phyloP scores from a whole-genome alignment of 345 rosid species.

The Triadica sebifera region DNA sequence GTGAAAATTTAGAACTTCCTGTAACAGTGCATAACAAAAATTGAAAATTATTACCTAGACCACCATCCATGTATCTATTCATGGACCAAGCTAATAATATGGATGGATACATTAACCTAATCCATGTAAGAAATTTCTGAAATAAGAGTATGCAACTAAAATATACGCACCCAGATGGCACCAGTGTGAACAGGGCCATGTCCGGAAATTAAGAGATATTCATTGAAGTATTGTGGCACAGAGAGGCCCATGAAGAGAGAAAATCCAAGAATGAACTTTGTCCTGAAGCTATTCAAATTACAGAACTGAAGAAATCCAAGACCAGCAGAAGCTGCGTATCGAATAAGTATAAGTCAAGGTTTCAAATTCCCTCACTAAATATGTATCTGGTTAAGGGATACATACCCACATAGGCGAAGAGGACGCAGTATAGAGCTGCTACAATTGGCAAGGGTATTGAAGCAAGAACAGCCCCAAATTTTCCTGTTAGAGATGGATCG shows the following conservation, averaged over 20 bases:
- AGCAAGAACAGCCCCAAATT: constrained; percentile 90
- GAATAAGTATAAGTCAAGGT: no score
- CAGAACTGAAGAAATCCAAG: constrained; percentile 77
- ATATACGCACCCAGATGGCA: constrained; percentile 52
- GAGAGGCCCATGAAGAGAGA: constrained; percentile 87
- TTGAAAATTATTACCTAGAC: no score
- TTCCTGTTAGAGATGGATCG: constrained; percentile 46
- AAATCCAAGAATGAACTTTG: constrained; percentile 76
- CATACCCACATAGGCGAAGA: constrained; percentile 84
- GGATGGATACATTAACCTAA: no score
- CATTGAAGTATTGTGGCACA: constrained; percentile 74
- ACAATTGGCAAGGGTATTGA: constrained; percentile 80
- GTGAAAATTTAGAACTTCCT: not conserved
- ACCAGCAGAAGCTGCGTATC: constrained; percentile 73
- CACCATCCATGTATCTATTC: no score
- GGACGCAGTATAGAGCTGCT: constrained; percentile 81
- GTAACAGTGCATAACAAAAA: no score
- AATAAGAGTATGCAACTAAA: no score
- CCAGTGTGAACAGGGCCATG: constrained; percentile 66
- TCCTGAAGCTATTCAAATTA: constrained; percentile 81
- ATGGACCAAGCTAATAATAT: no score
- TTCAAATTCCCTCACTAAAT: no score
- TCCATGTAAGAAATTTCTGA: no score
- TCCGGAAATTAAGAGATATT: constrained; percentile 52
- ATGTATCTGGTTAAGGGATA: constrained; percentile 2